Conservation (phyloP, 495 filamentous ascomycete species). For the Letharia columbiana region DNA sequence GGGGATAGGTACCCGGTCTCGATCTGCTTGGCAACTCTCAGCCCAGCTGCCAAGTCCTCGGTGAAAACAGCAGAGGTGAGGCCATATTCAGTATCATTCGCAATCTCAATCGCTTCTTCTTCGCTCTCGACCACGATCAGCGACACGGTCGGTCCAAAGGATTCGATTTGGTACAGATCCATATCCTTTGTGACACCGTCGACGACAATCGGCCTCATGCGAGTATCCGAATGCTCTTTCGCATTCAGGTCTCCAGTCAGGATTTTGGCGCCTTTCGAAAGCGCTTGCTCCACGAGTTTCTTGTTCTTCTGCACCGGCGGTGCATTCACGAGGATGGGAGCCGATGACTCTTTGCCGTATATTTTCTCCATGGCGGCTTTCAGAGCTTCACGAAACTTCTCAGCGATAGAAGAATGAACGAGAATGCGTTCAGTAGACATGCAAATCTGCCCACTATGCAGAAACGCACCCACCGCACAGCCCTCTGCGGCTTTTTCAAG, state of each 20-base stretch:
- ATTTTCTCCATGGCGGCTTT: slow-evolving; percentile 42
- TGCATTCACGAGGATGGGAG: slow-evolving; percentile 52
- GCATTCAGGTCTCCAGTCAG: slow-evolving; percentile 48
- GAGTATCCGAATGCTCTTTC: slow-evolving; percentile 36
- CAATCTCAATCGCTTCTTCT: slow-evolving; percentile 40
- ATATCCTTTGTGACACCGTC: slow-evolving; percentile 64
- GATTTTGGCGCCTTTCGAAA: slow-evolving; percentile 59
- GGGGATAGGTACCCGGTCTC: slow-evolving; percentile 38
- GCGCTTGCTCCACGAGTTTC: slow-evolving; percentile 55
- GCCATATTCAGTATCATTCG: slow-evolving; percentile 48
- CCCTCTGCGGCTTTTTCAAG: slow-evolving; percentile 46
- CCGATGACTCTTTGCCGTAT: slow-evolving; percentile 42
- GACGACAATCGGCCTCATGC: slow-evolving; percentile 66
- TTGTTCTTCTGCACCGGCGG: slow-evolving; percentile 59
- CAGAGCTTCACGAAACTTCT: slow-evolving; percentile 46
- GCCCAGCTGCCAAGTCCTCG: slow-evolving; percentile 38
- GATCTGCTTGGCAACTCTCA: slow-evolving; percentile 41
- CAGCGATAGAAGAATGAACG: slow-evolving; percentile 60
- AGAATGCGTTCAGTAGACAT: slow-evolving; percentile 88
- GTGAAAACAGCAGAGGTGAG: slow-evolving; percentile 43
- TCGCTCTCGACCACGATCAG: slow-evolving; percentile 40
- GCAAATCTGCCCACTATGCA: slow-evolving; percentile 74
- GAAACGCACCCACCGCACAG: slow-evolving; percentile 44
- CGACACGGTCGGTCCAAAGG: slow-evolving; percentile 73
- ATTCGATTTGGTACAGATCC: slow-evolving; percentile 75